Conservation (phyloP, 169 alveolate genomes). For the Plasmodium vivax region DNA sequence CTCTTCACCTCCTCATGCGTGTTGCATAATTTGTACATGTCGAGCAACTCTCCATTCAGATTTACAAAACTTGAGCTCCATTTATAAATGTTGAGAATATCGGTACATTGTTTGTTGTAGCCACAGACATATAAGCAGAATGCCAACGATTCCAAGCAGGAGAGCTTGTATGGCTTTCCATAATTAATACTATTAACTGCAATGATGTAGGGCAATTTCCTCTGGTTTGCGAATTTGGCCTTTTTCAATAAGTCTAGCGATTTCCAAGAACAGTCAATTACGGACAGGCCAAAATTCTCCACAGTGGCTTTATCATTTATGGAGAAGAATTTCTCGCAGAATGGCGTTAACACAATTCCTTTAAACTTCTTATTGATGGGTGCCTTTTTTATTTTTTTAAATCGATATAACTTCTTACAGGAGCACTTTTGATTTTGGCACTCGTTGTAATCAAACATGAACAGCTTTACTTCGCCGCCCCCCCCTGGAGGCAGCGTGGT, state of each 20-base stretch:
- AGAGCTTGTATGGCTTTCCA: conserved; percentile 75
- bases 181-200: conserved; percentile 75
- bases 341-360: conserved; percentile 76
- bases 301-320: conserved; percentile 47
- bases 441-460: conserved; percentile 74
- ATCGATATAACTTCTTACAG: conserved; percentile 69
- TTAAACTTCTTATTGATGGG: conserved; percentile 69
- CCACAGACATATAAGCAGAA: conserved; percentile 73
- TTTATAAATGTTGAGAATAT: conserved; percentile 57
- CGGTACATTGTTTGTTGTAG: conserved; percentile 61
- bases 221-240: conserved; percentile 53
- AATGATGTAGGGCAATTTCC: conserved; percentile 71
- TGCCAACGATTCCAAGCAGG: conserved; percentile 74
- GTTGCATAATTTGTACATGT: conserved; percentile 58
- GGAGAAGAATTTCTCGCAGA: conserved; percentile 71
- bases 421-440: conserved; percentile 75
- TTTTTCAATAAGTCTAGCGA: conserved; percentile 71
- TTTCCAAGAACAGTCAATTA: conserved; percentile 76
- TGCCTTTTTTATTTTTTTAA: conserved; percentile 70
- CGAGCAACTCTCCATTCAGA: conserved; percentile 58
- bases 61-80: conserved; percentile 68
- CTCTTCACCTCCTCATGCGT: conserved; percentile 68
- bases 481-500: background rate
- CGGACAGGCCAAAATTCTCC: conserved; percentile 66
- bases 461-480: conserved; percentile 29